Percentiles rank a stretch among this genome's conserved stretches.
Evolutionary conservation across 2,329 filamentous ascomycete genomes (phyloP).

Genomic region (Nemania serpens): DNA sequence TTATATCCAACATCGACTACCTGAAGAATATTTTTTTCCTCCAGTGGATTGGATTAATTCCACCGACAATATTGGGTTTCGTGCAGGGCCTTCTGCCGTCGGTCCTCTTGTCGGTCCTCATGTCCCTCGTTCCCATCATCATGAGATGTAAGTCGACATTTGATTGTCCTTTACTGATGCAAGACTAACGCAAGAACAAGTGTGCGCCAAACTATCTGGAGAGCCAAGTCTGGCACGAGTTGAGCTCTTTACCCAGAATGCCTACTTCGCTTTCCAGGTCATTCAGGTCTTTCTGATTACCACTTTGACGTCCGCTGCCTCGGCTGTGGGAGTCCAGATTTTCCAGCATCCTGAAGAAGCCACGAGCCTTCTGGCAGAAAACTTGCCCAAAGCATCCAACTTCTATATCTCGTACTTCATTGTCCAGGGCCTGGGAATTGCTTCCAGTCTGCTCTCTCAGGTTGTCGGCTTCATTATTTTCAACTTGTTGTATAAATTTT

Average conservation of each 20-base stretch:
- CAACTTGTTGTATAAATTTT: constrained; percentile 71
- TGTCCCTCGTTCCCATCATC: constrained; percentile 83
- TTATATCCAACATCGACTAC: constrained; percentile 81
- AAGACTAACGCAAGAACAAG: constrained; percentile 43
- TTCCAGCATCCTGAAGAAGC: constrained; percentile 64
- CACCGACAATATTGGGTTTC: constrained; percentile 73
- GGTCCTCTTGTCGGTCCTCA: constrained; percentile 77
- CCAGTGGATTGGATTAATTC: constrained; percentile 72
- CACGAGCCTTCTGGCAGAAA: constrained; percentile 69
- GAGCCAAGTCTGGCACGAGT: constrained; percentile 79
- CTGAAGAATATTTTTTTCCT: constrained; percentile 71
- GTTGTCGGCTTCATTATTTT: constrained; percentile 72
- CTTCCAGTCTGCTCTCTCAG: constrained; percentile 75
- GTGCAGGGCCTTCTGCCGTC: constrained; percentile 84
- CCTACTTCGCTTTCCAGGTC: constrained; percentile 89
- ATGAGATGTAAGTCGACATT: constrained; percentile 65
- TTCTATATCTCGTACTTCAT: constrained; percentile 97
- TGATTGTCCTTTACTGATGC: background rate
- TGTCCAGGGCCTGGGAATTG: constrained; percentile 83
- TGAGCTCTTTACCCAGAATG: constrained; percentile 88
- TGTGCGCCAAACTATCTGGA: constrained; percentile 79
- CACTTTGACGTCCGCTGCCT: constrained; percentile 80
- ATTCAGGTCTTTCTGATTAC: constrained; percentile 90
- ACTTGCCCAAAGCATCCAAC: constrained; percentile 84
- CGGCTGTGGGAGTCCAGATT: constrained; percentile 68